Evolutionary conservation across 495 filamentous ascomycete species (phyloP), one percentile per base, ranked within the genome.

Genomic region (Wilcoxina mikolae): DNA sequence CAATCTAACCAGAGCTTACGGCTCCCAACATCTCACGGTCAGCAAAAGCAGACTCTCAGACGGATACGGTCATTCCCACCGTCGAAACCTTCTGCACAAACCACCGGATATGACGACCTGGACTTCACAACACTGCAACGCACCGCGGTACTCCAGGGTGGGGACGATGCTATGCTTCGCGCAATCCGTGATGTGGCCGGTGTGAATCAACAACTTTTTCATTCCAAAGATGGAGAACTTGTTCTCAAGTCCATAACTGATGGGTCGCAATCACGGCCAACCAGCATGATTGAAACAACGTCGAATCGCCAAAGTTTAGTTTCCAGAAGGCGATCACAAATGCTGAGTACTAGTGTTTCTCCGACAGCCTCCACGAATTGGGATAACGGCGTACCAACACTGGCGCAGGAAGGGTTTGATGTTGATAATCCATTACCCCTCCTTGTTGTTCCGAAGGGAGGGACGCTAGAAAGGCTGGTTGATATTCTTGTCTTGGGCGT

Each of bases 401-500:
- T 61, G 45, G 22, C 56, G 18, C 54, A 47, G 29, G 58, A 55
- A 28, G 62, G 56, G 28, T 64, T 58, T 27, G 54, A 50, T 17
- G 53, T 61, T n/a, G 52, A 64, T 33, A 41, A 53, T 18, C 48
- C 38, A 23, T 45, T 18, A 26, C 54, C 48, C 29, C 49, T 60
- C 41, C 53, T 59, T 9, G 65, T 68, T 48, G 65, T 68, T 18
- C 56, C 65, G 3, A 68, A 68, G 48, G 65, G 65, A 18, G 65
- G 65, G 10, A 68, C 65, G n/a, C 61, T 68, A 31, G 65, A 68
- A 44, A 55, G 65, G 55, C 59, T 68, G 23, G 61, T 68, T 3
- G 65, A 68, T 59, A 67, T 68, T 50, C 42, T 68, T 20, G 65
- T 68, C 39, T 35, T 68, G 15, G 65, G 65, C 11, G 65, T 68